These are phyloP conservation scores for Casuarina cunninghamiana DNA, from an alignment of 306 rosid species.

Conservation along the genomic window DNA sequence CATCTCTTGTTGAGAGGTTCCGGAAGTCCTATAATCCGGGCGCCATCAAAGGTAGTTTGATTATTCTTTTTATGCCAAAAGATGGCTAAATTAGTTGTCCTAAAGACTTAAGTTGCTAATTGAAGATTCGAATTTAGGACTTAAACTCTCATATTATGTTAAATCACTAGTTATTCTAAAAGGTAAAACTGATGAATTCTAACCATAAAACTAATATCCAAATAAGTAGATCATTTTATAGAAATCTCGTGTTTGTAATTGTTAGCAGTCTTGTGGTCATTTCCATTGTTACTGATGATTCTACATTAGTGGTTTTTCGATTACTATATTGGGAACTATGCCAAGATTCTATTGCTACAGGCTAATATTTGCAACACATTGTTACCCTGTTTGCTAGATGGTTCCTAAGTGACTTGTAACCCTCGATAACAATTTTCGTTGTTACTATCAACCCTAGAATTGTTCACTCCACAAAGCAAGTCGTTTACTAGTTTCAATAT, in stretches of 20 bases:
- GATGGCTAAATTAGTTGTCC: no score
- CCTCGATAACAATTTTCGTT: background rate
- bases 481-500: background rate
- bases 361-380: background rate
- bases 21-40: slow-evolving; percentile 57
- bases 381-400: background rate
- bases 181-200: no score
- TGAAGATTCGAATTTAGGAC: no score
- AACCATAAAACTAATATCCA: no score
- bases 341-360: background rate
- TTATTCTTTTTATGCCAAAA: no score
- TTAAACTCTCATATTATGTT: no score
- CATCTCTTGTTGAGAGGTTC: slow-evolving; percentile 74
- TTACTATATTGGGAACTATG: background rate
- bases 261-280: background rate
- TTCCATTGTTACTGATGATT: background rate
- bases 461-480: background rate
- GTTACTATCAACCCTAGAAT: background rate
- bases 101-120: no score
- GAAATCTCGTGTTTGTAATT: background rate
- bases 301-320: background rate
- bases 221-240: no score
- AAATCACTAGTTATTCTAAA: no score
- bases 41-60: slow-evolving; percentile 59
- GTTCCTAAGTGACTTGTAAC: background rate